phyloP scores from a whole-genome alignment of 306 rosid species.

The Trifolium dubium region DNA sequence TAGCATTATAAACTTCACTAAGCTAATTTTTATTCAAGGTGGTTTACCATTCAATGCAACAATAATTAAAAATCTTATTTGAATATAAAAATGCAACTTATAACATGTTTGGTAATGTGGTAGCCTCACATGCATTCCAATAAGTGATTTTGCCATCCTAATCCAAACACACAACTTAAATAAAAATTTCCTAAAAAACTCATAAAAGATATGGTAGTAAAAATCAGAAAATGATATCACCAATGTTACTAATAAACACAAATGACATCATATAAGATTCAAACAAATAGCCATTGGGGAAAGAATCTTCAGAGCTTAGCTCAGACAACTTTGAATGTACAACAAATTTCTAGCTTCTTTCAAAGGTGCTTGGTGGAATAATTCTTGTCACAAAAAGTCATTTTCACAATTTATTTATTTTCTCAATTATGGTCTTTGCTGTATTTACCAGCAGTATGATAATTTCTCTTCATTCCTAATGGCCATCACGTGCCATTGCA shows the following conservation, averaged over 20 bases:
- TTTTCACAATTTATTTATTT: conserved; percentile 24
- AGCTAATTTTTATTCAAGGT: no score
- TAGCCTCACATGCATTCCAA: not conserved
- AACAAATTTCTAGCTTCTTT: conserved; percentile 15
- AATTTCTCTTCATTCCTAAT: conserved; percentile 46
- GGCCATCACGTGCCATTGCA: conserved; percentile 63
- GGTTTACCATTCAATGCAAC: no score
- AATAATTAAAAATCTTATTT: no score
- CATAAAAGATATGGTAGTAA: not conserved
- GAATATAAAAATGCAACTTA: no score
- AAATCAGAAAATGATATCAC: not conserved
- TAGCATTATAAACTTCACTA: no score
- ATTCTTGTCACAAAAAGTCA: conserved; percentile 36
- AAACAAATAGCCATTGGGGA: conserved; percentile 27
- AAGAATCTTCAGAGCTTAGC: conserved; percentile 41
- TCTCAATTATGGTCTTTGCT: conserved; percentile 30
- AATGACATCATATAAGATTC: conserved; percentile 10
- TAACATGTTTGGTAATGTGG: not conserved
- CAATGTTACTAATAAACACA: not conserved
- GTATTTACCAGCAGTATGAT: conserved; percentile 33
- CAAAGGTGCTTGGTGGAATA: conserved; percentile 41
- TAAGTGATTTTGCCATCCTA: not conserved
- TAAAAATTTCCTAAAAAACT: no score
- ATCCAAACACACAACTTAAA: not conserved
- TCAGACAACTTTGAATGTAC: conserved; percentile 29